Conservation (phyloP, 208 protist species). For the Leishmania major region DNA sequence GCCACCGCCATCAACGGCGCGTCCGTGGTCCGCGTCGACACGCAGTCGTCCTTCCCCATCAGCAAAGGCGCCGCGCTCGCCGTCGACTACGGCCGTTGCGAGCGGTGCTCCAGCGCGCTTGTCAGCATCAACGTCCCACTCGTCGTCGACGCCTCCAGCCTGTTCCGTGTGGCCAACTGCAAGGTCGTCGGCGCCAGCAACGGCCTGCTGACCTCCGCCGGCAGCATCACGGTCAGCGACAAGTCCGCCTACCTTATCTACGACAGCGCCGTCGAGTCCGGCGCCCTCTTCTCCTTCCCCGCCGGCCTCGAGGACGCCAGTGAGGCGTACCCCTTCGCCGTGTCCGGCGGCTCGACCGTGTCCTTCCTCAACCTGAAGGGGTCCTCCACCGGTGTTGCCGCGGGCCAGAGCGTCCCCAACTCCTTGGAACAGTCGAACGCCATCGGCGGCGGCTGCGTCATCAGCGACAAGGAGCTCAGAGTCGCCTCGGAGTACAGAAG, state of each 20-base stretch:
- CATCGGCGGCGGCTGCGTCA: too few species aligned
- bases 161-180: conserved; percentile 19
- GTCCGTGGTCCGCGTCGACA: conserved; percentile 12
- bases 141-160: conserved; percentile 11
- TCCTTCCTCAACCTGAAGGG: conserved; percentile 11
- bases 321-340: conserved; percentile 1
- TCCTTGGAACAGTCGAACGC: too few species aligned
- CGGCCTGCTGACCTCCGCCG: conserved; percentile 9
- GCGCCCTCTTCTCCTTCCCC: conserved; percentile 12
- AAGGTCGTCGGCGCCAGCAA: background rate
- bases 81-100: conserved; percentile 19
- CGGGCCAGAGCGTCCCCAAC: too few species aligned
- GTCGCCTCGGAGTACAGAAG: too few species aligned
- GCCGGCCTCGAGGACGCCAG: background rate
- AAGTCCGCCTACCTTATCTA: conserved; percentile 17
- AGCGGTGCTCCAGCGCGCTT: conserved; percentile 10
- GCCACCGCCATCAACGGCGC: conserved; percentile 15
- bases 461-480: too few species aligned
- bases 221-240: conserved; percentile 3
- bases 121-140: conserved; percentile 9
- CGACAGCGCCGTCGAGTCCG: conserved; percentile 3
- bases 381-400: background rate
- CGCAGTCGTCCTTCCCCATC: conserved; percentile 12
- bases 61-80: conserved; percentile 8
- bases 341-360: conserved; percentile 4